Conservation (phyloP, 768 basidiomycete genomes). For the Hypholoma sublateritium region DNA sequence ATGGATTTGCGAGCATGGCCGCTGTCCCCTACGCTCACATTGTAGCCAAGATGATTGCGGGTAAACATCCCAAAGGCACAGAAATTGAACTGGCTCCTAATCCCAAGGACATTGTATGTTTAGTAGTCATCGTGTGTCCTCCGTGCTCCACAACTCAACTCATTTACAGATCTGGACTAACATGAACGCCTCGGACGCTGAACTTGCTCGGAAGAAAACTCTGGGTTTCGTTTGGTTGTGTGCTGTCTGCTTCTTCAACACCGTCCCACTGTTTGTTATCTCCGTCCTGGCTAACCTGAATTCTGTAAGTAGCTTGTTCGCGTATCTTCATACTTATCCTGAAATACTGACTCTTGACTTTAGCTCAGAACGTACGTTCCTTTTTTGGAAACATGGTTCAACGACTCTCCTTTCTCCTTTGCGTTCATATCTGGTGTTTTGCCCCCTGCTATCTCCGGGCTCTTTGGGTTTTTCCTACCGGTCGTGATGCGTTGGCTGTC, state of each 20-base stretch:
- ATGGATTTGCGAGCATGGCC: conserved; percentile 91
- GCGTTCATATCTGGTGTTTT: conserved; percentile 89
- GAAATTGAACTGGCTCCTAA: conserved; percentile 77
- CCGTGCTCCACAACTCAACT: conserved; percentile 1
- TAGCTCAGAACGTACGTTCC: conserved; percentile 67
- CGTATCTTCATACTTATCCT: neutral
- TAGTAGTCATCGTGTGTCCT: conserved; percentile 18
- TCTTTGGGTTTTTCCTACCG: conserved; percentile 91
- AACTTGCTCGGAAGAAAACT: conserved; percentile 63
- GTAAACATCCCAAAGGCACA: conserved; percentile 74
- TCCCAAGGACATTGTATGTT: conserved; percentile 80
- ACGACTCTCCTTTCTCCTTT: conserved; percentile 64
- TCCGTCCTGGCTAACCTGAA: conserved; percentile 91
- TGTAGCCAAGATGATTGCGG: conserved; percentile 68
- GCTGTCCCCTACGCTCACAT: conserved; percentile 86
- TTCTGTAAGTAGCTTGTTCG: conserved; percentile 46
- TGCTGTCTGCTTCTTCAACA: conserved; percentile 91
- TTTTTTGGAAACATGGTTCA: conserved; percentile 75
- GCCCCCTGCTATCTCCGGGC: conserved; percentile 83
- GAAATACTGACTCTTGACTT: conserved; percentile 8
- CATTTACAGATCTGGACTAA: conserved; percentile 84
- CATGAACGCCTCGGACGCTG: conserved; percentile 69
- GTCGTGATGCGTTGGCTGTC: conserved; percentile 90
- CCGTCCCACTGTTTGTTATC: conserved; percentile 86
- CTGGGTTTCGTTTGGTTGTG: conserved; percentile 80